A percentile compares a stretch with the other conserved stretches of the same genome.
These are phyloP conservation scores for Monilinia fructicola DNA, from an alignment of 2,329 filamentous ascomycete genomes.

Conservation along the genomic window DNA sequence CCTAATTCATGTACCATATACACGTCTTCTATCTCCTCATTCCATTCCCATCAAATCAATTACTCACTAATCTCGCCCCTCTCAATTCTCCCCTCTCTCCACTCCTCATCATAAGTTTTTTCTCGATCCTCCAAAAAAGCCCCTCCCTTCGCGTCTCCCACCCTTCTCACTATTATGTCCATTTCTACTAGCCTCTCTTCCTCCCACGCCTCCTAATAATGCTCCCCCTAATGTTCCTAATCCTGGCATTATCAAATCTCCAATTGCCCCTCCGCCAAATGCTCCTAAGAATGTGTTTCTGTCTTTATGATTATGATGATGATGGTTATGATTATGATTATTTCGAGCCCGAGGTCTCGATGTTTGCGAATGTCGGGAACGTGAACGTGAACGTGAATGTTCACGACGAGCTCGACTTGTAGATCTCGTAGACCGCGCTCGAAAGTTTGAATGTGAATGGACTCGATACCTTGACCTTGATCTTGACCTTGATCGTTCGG, in stretches of 20 bases:
- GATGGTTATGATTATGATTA: background rate
- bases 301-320: background rate
- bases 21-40: background rate
- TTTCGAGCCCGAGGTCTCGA: constrained; percentile 9
- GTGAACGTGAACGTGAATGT: constrained; percentile 1
- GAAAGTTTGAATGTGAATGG: background rate
- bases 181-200: constrained; percentile 26
- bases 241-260: constrained; percentile 33
- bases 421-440: background rate
- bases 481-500: constrained; percentile 6
- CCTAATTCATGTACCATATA: background rate
- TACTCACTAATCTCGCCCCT: constrained; percentile 21
- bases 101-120: constrained; percentile 26
- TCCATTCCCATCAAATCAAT: background rate
- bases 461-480: background rate
- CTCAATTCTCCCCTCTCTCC: constrained; percentile 22
- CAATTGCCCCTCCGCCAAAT: constrained; percentile 31
- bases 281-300: constrained; percentile 33
- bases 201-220: constrained; percentile 30
- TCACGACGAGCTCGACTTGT: background rate
- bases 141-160: constrained; percentile 11
- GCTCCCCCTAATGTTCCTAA: constrained; percentile 33
- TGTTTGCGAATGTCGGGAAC: constrained; percentile 14
- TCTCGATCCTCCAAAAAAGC: constrained; percentile 3
- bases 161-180: constrained; percentile 1